Evolutionary conservation across 176 grass and related monocot species (phyloP).

Genomic region (Juncus inflexus): DNA sequence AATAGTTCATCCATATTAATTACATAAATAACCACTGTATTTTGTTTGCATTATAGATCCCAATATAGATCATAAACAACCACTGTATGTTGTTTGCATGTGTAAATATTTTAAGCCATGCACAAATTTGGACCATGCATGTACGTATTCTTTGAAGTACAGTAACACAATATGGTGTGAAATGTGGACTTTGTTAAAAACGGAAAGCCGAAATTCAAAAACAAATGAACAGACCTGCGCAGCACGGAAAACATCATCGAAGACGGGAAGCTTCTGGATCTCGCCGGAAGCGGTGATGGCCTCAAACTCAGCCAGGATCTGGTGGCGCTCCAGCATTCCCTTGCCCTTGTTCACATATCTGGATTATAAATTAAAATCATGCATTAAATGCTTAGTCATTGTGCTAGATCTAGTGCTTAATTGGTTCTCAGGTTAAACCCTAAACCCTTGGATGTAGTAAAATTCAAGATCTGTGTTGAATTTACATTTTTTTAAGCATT

Average conservation of each 20-base stretch:
- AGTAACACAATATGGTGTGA: neutral
- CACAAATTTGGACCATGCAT: too few relatives aligned
- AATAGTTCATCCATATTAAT: too few relatives aligned
- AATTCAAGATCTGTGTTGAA: neutral
- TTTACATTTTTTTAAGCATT: too few relatives aligned
- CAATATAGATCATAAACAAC: too few relatives aligned
- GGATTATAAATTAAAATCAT: slow-evolving; percentile 1
- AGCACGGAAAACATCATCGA: slow-evolving; percentile 76
- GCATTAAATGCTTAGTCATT: slow-evolving; percentile 17
- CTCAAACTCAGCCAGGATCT: slow-evolving; percentile 81
- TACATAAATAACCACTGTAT: too few relatives aligned
- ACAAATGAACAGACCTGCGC: slow-evolving; percentile 52
- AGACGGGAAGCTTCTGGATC: slow-evolving; percentile 64
- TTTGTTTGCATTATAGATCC: too few relatives aligned
- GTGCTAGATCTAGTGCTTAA: neutral
- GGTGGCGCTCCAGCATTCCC: slow-evolving; percentile 91
- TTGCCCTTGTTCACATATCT: slow-evolving; percentile 93
- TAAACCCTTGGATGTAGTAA: too few relatives aligned
- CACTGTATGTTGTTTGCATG: too few relatives aligned
- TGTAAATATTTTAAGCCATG: neutral
- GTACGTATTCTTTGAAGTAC: neutral
- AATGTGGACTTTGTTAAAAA: neutral
- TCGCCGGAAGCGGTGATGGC: slow-evolving; percentile 51
- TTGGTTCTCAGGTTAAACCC: slow-evolving; percentile 9
- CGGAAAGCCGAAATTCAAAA: slow-evolving; percentile 1